Percentiles rank a stretch among this genome's conserved stretches.
phyloP scores from a whole-genome alignment of 768 basidiomycete genomes.

The Leucocoprinus leucothites region DNA sequence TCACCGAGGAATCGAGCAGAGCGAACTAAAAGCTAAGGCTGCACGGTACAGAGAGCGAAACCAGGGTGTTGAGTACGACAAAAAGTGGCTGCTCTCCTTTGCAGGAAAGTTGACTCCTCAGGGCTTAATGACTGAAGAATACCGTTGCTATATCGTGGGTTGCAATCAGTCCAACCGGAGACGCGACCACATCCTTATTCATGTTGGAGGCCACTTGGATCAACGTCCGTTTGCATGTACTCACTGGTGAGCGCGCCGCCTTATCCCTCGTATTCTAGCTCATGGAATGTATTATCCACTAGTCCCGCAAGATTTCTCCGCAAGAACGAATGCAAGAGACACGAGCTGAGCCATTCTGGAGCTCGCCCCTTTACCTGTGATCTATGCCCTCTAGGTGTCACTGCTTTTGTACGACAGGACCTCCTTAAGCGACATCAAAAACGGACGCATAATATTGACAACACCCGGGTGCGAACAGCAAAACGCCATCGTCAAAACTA shows the following conservation, averaged over 20 bases:
- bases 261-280: background rate
- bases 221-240: conserved; percentile 63
- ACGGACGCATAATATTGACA: conserved; percentile 44
- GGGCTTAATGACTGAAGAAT: conserved; percentile 58
- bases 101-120: conserved; percentile 60
- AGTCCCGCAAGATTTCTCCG: conserved; percentile 65
- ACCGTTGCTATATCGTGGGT: conserved; percentile 64
- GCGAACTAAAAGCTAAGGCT: conserved; percentile 53
- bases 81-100: conserved; percentile 62
- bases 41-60: conserved; percentile 50
- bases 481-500: conserved; percentile 14
- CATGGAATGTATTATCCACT: conserved; percentile 4
- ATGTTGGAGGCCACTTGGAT: conserved; percentile 70
- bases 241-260: conserved; percentile 49
- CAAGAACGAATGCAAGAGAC: conserved; percentile 77
- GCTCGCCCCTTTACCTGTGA: conserved; percentile 56
- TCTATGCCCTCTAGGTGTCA: conserved; percentile 44
- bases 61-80: conserved; percentile 58
- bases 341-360: conserved; percentile 63
- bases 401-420: conserved; percentile 65
- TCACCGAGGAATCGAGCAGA: conserved; percentile 55
- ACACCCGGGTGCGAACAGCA: conserved; percentile 27
- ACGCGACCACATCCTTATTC: conserved; percentile 71
- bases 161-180: conserved; percentile 70
- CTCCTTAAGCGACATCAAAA: conserved; percentile 64